A percentile compares a stretch with the other conserved stretches of the same genome.
phyloP scores from a whole-genome alignment of 305 asterid genomes.

The Fraxinus paxiana region DNA sequence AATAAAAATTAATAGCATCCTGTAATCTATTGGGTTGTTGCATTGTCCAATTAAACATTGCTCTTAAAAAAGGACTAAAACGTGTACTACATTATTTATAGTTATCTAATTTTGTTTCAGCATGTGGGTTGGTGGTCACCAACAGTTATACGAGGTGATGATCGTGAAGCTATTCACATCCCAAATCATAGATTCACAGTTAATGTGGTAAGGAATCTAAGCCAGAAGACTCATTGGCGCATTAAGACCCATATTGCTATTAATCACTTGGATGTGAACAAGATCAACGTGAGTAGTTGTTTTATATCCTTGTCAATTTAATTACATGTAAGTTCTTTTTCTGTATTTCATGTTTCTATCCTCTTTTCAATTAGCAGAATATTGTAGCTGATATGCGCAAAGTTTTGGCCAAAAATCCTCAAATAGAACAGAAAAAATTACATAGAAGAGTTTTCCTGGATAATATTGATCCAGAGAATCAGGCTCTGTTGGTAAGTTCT shows the following conservation, averaged over 20 bases:
- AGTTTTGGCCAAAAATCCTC: constrained; percentile 92
- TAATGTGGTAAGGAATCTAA: constrained; percentile 83
- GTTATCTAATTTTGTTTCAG: constrained; percentile 36
- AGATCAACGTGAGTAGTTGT: constrained; percentile 58
- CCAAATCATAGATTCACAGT: constrained; percentile 94
- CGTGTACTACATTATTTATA: not conserved
- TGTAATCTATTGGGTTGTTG: not conserved
- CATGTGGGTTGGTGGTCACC: constrained; percentile 99
- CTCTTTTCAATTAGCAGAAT: constrained; percentile 39
- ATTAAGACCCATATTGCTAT: constrained; percentile 88
- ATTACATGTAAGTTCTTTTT: not conserved
- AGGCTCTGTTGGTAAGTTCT: constrained; percentile 78
- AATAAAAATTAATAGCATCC: not conserved
- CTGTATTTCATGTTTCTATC: constrained; percentile 1
- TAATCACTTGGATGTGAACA: constrained; percentile 89
- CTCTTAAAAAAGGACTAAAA: not conserved
- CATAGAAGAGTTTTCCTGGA: constrained; percentile 93
- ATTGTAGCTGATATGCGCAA: constrained; percentile 99
- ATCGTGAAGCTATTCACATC: constrained; percentile 96
- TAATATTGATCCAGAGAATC: constrained; percentile 70
- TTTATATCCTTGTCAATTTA: not conserved
- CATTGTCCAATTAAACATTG: not conserved
- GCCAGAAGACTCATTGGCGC: constrained; percentile 97
- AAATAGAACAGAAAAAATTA: constrained; percentile 90
- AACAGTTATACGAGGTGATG: constrained; percentile 87